These are phyloP conservation scores for Clausena lansium DNA, from an alignment of 345 rosid species.

Conservation along the genomic window DNA sequence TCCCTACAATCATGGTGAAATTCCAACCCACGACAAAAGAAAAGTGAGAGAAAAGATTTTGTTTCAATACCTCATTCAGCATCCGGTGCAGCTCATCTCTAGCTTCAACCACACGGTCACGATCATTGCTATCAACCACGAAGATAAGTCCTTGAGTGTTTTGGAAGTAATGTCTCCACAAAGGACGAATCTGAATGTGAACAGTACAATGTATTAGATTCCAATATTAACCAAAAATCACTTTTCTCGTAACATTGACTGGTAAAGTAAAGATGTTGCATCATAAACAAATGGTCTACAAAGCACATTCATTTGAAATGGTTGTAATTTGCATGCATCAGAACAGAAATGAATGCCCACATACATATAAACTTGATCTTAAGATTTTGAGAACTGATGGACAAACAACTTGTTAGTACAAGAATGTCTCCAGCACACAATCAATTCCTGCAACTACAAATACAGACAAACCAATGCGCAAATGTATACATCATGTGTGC, in stretches of 20 bases:
- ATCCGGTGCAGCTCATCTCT: slow-evolving; percentile 79
- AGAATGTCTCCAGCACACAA: slow-evolving; percentile 1
- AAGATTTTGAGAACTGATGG: not conserved
- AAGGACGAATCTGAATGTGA: slow-evolving; percentile 46
- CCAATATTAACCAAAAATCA: not conserved
- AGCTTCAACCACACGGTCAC: slow-evolving; percentile 71
- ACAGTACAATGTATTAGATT: not conserved
- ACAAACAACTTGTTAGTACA: slow-evolving; percentile 24
- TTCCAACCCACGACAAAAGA: not conserved
- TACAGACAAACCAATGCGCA: not conserved
- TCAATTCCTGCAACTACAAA: not conserved
- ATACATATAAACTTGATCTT: not conserved
- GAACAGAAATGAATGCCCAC: not conserved
- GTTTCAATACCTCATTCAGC: slow-evolving; percentile 64
- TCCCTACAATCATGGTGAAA: not conserved
- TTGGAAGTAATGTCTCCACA: slow-evolving; percentile 76
- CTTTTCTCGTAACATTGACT: not conserved
- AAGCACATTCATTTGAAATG: too few relatives aligned
- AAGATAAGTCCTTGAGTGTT: slow-evolving; percentile 87
- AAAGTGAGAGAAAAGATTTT: not conserved
- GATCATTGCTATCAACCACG: slow-evolving; percentile 85
- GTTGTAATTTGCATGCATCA: not conserved
- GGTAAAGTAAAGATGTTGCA: not conserved
- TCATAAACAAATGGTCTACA: too few relatives aligned
- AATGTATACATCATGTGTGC: slow-evolving; percentile 22